Percentiles rank a stretch among this genome's conserved stretches.
Evolutionary conservation across 768 basidiomycete genomes (phyloP).

Genomic region (Leccinum olivaceopallidum): DNA sequence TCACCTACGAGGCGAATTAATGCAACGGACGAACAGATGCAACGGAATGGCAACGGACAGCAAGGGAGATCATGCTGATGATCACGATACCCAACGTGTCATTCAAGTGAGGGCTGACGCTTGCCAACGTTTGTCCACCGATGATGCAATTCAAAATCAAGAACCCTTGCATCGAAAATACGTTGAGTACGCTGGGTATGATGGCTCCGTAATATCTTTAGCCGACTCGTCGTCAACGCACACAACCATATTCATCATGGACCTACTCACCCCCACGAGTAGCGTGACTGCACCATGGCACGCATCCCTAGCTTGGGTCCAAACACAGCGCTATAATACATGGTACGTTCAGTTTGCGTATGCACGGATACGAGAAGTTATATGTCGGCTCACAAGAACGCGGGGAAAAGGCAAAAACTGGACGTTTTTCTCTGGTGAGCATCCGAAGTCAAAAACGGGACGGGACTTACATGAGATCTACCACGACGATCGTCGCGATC

Average conservation of each 20-base stretch:
- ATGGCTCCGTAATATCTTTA: constrained; percentile 41
- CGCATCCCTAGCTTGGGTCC: constrained; percentile 57
- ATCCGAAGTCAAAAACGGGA: not conserved
- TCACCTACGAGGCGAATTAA: constrained; percentile 38
- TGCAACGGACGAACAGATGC: not conserved
- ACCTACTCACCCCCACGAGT: constrained; percentile 47
- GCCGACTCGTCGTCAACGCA: constrained; percentile 4
- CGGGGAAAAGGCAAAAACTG: constrained; percentile 38
- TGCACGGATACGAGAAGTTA: not conserved
- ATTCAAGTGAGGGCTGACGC: constrained; percentile 38
- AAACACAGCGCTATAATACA: constrained; percentile 42
- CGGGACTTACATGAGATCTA: constrained; percentile 43
- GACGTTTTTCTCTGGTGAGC: constrained; percentile 1
- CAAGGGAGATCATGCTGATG: constrained; percentile 33
- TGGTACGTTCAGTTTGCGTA: not conserved
- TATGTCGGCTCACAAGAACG: constrained; percentile 36
- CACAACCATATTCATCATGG: constrained; percentile 6
- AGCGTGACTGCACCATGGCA: constrained; percentile 59
- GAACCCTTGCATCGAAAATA: constrained; percentile 55
- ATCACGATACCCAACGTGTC: constrained; percentile 36
- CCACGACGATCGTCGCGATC: constrained; percentile 40
- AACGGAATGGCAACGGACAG: constrained; percentile 18
- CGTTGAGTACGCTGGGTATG: constrained; percentile 46
- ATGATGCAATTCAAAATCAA: constrained; percentile 59
- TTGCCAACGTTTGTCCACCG: constrained; percentile 60